Percentiles rank a stretch among this genome's conserved stretches.
Evolutionary conservation across 1,284 basidiomycete genomes (phyloP).

Genomic region (Cryptococcus sp.): DNA sequence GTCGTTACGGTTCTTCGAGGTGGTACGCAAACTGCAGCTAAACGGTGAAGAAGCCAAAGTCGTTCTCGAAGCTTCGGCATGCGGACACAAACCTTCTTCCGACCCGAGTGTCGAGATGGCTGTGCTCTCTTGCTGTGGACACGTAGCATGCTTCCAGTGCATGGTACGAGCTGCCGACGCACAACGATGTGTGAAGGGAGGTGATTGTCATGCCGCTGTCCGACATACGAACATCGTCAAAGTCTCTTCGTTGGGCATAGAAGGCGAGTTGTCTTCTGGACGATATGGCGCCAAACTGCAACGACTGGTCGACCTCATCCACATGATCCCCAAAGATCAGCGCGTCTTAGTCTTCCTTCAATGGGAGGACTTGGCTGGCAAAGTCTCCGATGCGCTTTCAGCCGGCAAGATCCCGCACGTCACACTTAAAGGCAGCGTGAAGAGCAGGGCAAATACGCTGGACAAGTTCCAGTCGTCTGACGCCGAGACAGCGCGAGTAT

Average conservation of each 20-base stretch:
- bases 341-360: slow-evolving; percentile 90
- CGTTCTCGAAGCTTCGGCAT: slow-evolving; percentile 32
- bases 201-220: slow-evolving; percentile 70
- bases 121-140: slow-evolving; percentile 85
- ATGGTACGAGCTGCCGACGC: slow-evolving; percentile 69
- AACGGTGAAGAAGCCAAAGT: slow-evolving; percentile 59
- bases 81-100: slow-evolving; percentile 53
- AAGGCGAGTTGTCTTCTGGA: slow-evolving; percentile 74
- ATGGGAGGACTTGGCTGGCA: slow-evolving; percentile 87
- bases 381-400: slow-evolving; percentile 78
- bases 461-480: slow-evolving; percentile 79
- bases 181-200: slow-evolving; percentile 77
- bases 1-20: slow-evolving; percentile 84
- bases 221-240: slow-evolving; percentile 76
- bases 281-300: slow-evolving; percentile 88
- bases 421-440: slow-evolving; percentile 77
- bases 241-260: slow-evolving; percentile 77
- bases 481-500: slow-evolving; percentile 61
- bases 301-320: slow-evolving; percentile 76
- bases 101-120: slow-evolving; percentile 68
- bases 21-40: slow-evolving; percentile 82
- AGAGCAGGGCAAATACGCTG: slow-evolving; percentile 73
- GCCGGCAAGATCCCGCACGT: slow-evolving; percentile 73
- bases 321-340: slow-evolving; percentile 73
- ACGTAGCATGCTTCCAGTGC: slow-evolving; percentile 75